Evolutionary conservation across 129 eudicot species (phyloP), one percentile per base, ranked within the genome.

Genomic region (Chrysanthemum lavandulifolium): DNA sequence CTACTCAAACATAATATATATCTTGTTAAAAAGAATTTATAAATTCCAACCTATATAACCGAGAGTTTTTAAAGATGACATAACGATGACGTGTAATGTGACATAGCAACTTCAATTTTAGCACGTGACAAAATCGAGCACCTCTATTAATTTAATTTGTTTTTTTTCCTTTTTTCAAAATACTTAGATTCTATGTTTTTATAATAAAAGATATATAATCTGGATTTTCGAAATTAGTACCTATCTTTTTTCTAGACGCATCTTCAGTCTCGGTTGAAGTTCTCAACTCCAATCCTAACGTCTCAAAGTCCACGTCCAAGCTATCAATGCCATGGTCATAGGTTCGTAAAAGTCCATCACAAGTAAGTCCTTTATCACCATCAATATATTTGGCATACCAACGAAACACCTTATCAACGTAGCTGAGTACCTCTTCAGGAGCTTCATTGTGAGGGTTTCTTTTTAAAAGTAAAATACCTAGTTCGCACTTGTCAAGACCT

Each of bases 331-430:
- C 33, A 12, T 65, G 13, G 15, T 45, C 55, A 65, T 43, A 65
- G 56, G 16, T 43, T 43, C 23, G 33, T 45, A 65, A 45, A 13
- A 45, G n/a, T 10, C 70, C 70, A 18, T 45, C 15, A 8, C 55
- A 45, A 9, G 70, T 43, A 16, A 65, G 70, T 8, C 55, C 70
- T 65, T 16, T 65, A n/a, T 40, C 31, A 1, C 54, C 69, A 65
- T 65, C 69, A 65, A 65, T 43, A 43, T 40, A 65, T 16, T 8
- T 5, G 13, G 11, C 27, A 23, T 65, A 65, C 52, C 15, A 40
- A 65, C 23, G 8, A 10, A 9, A 9, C 31, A 43, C n/a, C 55
- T 40, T 8, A 0, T 65, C 52, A 59, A 10, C 40, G 40, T 4
- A 3, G 40, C 40, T 33, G 0, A 1, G 0, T 52, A 4, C 16